phyloP scores from a whole-genome alignment of 2,329 filamentous ascomycete species.

The Cytospora piceae region DNA sequence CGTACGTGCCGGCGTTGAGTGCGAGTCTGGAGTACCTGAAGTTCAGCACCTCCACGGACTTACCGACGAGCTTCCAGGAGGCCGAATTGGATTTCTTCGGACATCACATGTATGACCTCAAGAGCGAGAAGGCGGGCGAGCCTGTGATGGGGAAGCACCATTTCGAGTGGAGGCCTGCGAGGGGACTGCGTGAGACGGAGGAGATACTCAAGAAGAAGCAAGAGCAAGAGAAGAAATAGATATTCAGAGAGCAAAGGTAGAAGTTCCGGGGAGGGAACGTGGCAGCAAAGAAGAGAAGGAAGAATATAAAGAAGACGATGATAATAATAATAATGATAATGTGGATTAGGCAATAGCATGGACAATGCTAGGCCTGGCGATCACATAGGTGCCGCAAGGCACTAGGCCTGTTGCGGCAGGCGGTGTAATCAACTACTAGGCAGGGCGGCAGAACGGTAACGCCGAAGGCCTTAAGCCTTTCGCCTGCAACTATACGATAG shows the following conservation, averaged over 20 bases:
- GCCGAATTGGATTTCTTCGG: conserved; percentile 75
- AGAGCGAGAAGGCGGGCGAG: conserved; percentile 54
- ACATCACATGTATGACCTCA: conserved; percentile 66
- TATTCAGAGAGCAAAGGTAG: background rate
- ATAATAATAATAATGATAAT: background rate
- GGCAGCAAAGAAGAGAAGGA: background rate
- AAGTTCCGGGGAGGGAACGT: background rate
- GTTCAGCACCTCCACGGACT: conserved; percentile 59
- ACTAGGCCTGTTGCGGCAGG: too few relatives aligned
- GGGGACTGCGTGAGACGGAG: conserved; percentile 21
- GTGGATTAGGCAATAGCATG: too few relatives aligned
- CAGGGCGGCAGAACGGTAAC: too few relatives aligned
- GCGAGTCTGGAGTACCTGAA: conserved; percentile 70
- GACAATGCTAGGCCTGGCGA: too few relatives aligned
- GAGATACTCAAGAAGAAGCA: background rate
- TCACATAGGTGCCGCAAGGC: too few relatives aligned
- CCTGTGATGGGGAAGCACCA: conserved; percentile 62
- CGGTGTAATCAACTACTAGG: too few relatives aligned
- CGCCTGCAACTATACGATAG: too few relatives aligned
- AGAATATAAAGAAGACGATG: background rate
- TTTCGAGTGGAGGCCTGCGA: conserved; percentile 62
- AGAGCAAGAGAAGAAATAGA: background rate
- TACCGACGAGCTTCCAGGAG: conserved; percentile 72
- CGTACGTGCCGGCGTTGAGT: conserved; percentile 62
- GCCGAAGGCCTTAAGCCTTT: too few relatives aligned